These are phyloP conservation scores for Cucurbita pepo DNA, from an alignment of 306 rosid genomes.

Conservation along the genomic window DNA sequence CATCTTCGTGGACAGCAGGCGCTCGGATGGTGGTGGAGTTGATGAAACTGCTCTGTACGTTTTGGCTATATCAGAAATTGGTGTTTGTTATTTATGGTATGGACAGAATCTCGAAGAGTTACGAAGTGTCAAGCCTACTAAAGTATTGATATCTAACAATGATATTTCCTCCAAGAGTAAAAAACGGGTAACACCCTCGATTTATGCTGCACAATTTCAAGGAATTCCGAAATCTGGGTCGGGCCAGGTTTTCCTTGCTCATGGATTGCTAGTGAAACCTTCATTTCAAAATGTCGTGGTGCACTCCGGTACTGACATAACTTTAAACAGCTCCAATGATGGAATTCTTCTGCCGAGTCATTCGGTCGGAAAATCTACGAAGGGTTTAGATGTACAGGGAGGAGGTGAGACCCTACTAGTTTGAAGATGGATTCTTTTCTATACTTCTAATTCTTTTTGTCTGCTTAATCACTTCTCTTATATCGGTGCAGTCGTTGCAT, in stretches of 20 bases:
- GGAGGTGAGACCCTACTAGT: constrained; percentile 26
- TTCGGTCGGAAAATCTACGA: constrained; percentile 46
- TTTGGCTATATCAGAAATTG: constrained; percentile 84
- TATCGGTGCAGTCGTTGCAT: constrained; percentile 47
- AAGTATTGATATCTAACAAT: constrained; percentile 46
- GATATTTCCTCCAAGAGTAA: constrained; percentile 31
- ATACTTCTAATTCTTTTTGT: background rate
- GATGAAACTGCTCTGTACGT: constrained; percentile 37
- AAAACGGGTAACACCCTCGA: constrained; percentile 45
- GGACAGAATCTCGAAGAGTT: constrained; percentile 56
- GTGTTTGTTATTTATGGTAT: constrained; percentile 73
- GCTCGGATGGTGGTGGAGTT: constrained; percentile 23
- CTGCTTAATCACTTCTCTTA: constrained; percentile 20
- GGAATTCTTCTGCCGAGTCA: constrained; percentile 75
- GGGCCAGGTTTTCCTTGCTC: constrained; percentile 55
- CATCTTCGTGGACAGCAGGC: constrained; percentile 59
- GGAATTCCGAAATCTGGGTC: constrained; percentile 40
- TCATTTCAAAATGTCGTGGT: constrained; percentile 55
- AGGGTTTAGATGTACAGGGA: constrained; percentile 28
- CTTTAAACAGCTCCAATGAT: constrained; percentile 46
- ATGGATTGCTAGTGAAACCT: constrained; percentile 69
- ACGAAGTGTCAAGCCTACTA: constrained; percentile 48
- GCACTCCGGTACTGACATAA: constrained; percentile 53
- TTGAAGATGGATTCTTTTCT: background rate
- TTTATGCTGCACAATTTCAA: constrained; percentile 68